Evolutionary conservation across 371 early-diverging fungal genomes (phyloP), one percentile per base, ranked within the genome.

Genomic region (Mucor sp.): DNA sequence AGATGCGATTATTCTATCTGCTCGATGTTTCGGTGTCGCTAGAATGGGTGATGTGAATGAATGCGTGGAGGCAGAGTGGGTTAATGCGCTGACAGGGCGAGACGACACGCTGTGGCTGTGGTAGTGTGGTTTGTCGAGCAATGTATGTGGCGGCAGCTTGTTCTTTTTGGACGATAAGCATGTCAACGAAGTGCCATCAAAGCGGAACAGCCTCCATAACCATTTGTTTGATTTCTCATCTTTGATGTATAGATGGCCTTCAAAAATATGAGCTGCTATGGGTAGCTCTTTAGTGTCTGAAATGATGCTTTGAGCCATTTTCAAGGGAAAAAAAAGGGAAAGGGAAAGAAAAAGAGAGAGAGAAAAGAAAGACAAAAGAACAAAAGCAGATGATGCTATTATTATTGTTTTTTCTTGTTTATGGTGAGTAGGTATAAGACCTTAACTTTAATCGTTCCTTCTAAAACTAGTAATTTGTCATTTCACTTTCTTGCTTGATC

Each of bases 181-280:
- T 15, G 68, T 68, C 23, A 76, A 68, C 0, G 71, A 58, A 2
- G 70, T 60, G 15, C 76, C 76, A 63, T 76, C 74, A 53, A 76
- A 76, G 9, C 74, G 69, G 60, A 76, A 76, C 30, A 70, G 27
- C 27, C 71, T 62, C 71, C 74, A 73, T 28, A 68, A 53, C 76
- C 76, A 76, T 58, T 65, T 63, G 32, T 60, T 64, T 21, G 47
- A 21, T 47, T 70, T 63, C 19, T 67, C 60, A 32, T 58, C 58
- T 56, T 66, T 69, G 4, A 76, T 30, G 21, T 76, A 76, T 15
- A 76, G 58, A 21, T 68, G 65, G 9, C 76, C 76, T 61, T 72
- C 73, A 63, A 76, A 76, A 15, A 73, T 53, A 44, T 66, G 76
- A 21, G 68, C 65, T 50, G 66, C 62, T 19, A 71, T 65, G 4